A percentile compares a stretch with the other conserved stretches of the same genome.
phyloP scores from a whole-genome alignment of 179 eudicot species.

The Sideroxylon spinosum region DNA sequence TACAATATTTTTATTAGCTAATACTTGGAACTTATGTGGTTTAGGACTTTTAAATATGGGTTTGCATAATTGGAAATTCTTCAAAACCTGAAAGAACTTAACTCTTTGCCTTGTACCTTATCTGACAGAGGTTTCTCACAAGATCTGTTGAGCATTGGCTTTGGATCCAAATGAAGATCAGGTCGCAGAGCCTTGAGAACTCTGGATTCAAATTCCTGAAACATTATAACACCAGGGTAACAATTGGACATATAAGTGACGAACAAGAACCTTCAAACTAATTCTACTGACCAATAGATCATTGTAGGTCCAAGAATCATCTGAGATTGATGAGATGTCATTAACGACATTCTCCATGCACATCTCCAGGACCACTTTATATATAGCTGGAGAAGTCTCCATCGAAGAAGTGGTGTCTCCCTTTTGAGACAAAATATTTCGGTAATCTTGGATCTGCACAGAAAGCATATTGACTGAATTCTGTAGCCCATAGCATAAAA shows the following conservation, averaged over 20 bases:
- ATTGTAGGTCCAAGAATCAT: slow-evolving; percentile 23
- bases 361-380: slow-evolving; percentile 16
- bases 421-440: background rate
- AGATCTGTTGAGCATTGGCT: slow-evolving; percentile 4
- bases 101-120: slow-evolving; percentile 12
- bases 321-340: slow-evolving; percentile 13
- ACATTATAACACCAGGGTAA: background rate
- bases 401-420: slow-evolving; percentile 3
- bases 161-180: slow-evolving; percentile 19
- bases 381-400: background rate
- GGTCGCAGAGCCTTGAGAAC: slow-evolving; percentile 19
- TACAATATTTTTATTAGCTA: no score
- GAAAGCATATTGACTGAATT: background rate
- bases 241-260: background rate
- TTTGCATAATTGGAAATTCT: no score
- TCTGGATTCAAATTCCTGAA: slow-evolving; percentile 17
- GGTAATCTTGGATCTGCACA: slow-evolving; percentile 16
- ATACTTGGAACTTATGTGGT: no score
- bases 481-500: background rate
- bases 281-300: slow-evolving; percentile 19
- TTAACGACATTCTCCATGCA: slow-evolving; percentile 18
- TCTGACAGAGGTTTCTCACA: background rate
- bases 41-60: no score
- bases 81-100: background rate
- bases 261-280: background rate